These are phyloP conservation scores for Podila verticillata DNA, from an alignment of 192 early-diverging fungal genomes.

Conservation along the genomic window DNA sequence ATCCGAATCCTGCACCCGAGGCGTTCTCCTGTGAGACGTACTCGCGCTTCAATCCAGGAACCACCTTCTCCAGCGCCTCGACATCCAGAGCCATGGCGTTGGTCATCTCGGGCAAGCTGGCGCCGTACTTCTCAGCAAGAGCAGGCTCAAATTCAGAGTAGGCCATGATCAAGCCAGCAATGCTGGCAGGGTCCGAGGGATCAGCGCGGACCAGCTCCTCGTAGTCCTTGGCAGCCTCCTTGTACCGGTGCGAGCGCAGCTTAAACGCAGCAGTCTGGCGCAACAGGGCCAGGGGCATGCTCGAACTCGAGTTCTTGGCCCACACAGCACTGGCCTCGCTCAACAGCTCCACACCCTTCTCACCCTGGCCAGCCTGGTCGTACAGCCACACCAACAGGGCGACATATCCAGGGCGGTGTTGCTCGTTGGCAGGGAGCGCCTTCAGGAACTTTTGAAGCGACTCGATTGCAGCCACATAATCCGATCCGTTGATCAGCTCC, in stretches of 20 bases:
- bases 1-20: constrained; percentile 6
- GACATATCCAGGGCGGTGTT: constrained; percentile 70
- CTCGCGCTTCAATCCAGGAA: constrained; percentile 64
- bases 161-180: constrained; percentile 74
- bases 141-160: constrained; percentile 68
- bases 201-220: constrained; percentile 75
- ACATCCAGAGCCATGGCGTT: constrained; percentile 53
- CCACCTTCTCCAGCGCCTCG: constrained; percentile 61
- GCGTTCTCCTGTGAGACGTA: constrained; percentile 48
- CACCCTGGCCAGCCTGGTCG: constrained; percentile 67
- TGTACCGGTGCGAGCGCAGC: constrained; percentile 62
- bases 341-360: constrained; percentile 66
- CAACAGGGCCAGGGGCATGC: constrained; percentile 52
- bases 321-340: constrained; percentile 68
- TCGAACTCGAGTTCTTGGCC: constrained; percentile 47
- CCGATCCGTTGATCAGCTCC: constrained; percentile 52
- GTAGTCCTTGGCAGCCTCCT: constrained; percentile 74
- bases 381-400: constrained; percentile 79
- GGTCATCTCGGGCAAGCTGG: constrained; percentile 56
- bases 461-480: constrained; percentile 59
- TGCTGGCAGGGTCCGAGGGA: constrained; percentile 66
- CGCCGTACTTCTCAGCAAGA: constrained; percentile 72
- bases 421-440: constrained; percentile 37
- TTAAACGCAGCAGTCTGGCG: constrained; percentile 77
- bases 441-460: constrained; percentile 57